Conservation (phyloP, 352 stramenopile genomes). For the Phytophthora tubulina region DNA sequence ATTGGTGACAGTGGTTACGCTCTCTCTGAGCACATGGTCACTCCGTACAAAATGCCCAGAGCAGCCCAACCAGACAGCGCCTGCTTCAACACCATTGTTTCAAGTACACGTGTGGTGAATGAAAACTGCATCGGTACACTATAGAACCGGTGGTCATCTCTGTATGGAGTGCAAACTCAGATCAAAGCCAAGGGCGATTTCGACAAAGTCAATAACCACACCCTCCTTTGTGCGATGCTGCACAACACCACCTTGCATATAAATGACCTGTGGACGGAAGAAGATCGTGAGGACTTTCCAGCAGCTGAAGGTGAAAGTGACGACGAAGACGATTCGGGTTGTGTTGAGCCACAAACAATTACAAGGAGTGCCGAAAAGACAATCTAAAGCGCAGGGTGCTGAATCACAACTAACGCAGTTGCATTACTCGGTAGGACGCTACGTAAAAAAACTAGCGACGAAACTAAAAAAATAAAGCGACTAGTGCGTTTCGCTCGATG, state of each 20-base stretch:
- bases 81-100: not conserved
- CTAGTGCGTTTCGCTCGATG: too few species aligned
- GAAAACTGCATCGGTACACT: conserved; percentile 17
- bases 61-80: not conserved
- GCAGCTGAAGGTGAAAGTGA: not conserved
- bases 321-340: not conserved
- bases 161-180: conserved; percentile 8
- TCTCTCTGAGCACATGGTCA: not conserved
- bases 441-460: too few species aligned
- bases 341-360: too few species aligned
- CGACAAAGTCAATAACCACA: conserved; percentile 10
- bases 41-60: conserved; percentile 3
- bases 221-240: not conserved
- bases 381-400: too few species aligned
- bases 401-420: too few species aligned
- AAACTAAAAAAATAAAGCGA: too few species aligned
- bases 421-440: too few species aligned
- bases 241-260: conserved; percentile 6
- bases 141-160: conserved; percentile 14
- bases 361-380: too few species aligned
- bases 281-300: not conserved
- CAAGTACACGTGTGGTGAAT: conserved; percentile 3
- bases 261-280: not conserved
- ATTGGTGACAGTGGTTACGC: conserved; percentile 8
- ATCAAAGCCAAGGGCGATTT: conserved; percentile 14